Conservation (phyloP, 116 monocot genomes). For the Phalaenopsis hybrid region DNA sequence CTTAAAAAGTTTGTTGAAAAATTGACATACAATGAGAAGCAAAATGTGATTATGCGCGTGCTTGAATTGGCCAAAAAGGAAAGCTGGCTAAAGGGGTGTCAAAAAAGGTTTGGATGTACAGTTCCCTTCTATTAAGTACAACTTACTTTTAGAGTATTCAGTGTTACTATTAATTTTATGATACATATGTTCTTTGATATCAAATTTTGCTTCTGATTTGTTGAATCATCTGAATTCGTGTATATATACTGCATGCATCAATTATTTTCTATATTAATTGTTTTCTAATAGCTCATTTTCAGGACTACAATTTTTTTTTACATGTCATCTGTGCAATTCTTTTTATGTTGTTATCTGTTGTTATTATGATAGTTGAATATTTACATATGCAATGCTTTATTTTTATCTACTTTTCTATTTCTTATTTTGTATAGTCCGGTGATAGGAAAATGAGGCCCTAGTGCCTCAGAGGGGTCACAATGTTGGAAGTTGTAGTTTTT, state of each 20-base stretch:
- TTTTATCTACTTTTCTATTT: not conserved
- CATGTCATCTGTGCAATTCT: not conserved
- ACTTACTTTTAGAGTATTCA: not conserved
- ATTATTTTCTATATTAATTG: not conserved
- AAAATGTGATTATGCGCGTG: slow-evolving; percentile 25
- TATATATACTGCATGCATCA: not conserved
- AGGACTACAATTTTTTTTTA: not conserved
- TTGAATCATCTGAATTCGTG: not conserved
- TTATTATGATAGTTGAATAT: not conserved
- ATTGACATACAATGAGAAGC: slow-evolving; percentile 28
- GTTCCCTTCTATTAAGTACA: slow-evolving; percentile 1
- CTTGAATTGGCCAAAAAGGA: slow-evolving; percentile 18
- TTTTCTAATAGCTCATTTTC: not conserved
- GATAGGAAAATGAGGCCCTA: not conserved
- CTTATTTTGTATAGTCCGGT: not conserved
- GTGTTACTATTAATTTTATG: not conserved
- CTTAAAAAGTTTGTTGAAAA: slow-evolving; percentile 29
- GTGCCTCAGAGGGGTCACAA: not conserved
- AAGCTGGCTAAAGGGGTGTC: slow-evolving; percentile 18
- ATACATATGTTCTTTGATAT: not conserved
- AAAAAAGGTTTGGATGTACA: slow-evolving; percentile 28
- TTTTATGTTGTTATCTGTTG: not conserved
- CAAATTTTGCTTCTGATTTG: not conserved
- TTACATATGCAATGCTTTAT: not conserved
- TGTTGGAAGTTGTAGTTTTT: not conserved